Evolutionary conservation across 495 filamentous ascomycete genomes (phyloP), one percentile per base, ranked within the genome.

Genomic region (Aspergillus carlsbadensis): DNA sequence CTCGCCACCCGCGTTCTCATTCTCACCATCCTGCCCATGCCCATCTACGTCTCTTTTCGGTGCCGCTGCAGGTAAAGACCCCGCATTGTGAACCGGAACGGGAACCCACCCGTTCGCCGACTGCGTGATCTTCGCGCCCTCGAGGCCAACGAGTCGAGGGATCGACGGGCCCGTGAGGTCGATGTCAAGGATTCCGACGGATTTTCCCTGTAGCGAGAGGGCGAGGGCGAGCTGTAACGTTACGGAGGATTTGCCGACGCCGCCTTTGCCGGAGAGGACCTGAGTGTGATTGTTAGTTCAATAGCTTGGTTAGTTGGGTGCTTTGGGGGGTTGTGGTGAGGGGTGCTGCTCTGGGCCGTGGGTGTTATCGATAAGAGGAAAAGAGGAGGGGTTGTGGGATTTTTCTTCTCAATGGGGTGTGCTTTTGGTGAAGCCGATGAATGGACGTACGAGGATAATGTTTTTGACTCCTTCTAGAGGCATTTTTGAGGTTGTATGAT

Each of bases 141-240:
- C 92, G 37, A 96, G 87, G 41, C 86, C 89, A 51, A 98, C 89
- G 68, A 98, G 87, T 43, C 92, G 90, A 18, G 94, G 94, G 64
- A 98, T 98, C 11, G 91, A 96, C 33, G 94, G 94, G 14, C 94
- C 94, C 5, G 95, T 98, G 36, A 98, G 83, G 68, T 98, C 94
- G 66, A 98, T 84, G 70, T 98, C 94, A 54, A 98, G 90, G 29
- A 98, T 90, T 14, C 95, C 94, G 52, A 98, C 93, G 7, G 85
- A 89, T 75, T 90, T 84, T 61, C 88, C 91, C 56, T 87, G 81
- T 1, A 91, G 85, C 3, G 89, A 87, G 46, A 98, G 86, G 5
- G 93, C 89, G 39, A 98, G 85, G 6, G 94, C 94, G 10, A 98
- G 86, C 69, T 98, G 95, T 3, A 92, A 92, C 11, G 94, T 98